Percentiles rank a stretch among this genome's conserved stretches.
phyloP scores from a whole-genome alignment of 495 filamentous ascomycete species.

The Sabuloglossum arenarium region DNA sequence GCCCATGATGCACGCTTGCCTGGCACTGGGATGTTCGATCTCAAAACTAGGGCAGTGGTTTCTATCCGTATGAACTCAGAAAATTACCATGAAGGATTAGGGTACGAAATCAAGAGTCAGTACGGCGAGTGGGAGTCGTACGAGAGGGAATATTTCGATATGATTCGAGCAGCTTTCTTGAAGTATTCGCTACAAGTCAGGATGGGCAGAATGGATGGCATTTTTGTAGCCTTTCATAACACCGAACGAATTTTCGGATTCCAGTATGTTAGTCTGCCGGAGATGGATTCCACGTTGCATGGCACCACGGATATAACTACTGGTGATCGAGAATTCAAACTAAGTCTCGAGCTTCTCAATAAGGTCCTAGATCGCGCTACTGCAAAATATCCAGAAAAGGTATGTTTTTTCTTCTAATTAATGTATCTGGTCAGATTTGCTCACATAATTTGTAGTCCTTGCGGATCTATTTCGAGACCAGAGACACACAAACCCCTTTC shows the following conservation, averaged over 20 bases:
- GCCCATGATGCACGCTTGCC: slow-evolving; percentile 73
- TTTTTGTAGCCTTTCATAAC: slow-evolving; percentile 97
- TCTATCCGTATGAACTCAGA: slow-evolving; percentile 68
- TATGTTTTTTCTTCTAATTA: slow-evolving; percentile 11
- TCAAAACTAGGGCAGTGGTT: slow-evolving; percentile 86
- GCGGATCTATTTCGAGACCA: slow-evolving; percentile 72
- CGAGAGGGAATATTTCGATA: slow-evolving; percentile 90
- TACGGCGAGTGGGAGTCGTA: slow-evolving; percentile 70
- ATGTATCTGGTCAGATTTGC: neutral
- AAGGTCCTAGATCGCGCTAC: slow-evolving; percentile 54
- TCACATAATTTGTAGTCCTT: slow-evolving; percentile 31
- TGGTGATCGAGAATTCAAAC: slow-evolving; percentile 73
- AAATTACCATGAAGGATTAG: slow-evolving; percentile 51
- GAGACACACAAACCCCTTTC: slow-evolving; percentile 32
- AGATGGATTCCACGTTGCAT: slow-evolving; percentile 78
- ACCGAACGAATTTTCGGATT: slow-evolving; percentile 91
- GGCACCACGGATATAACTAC: slow-evolving; percentile 39
- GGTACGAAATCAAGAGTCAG: slow-evolving; percentile 65
- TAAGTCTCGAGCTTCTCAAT: slow-evolving; percentile 61
- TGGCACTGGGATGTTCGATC: slow-evolving; percentile 86
- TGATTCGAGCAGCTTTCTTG: slow-evolving; percentile 85
- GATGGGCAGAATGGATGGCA: slow-evolving; percentile 95
- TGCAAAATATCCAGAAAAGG: slow-evolving; percentile 41
- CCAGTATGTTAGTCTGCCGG: slow-evolving; percentile 67
- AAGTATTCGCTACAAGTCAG: slow-evolving; percentile 94